These are phyloP conservation scores for Climacium dendroides DNA, from an alignment of 225 moss, liverwort and hornwort species.

Conservation along the genomic window DNA sequence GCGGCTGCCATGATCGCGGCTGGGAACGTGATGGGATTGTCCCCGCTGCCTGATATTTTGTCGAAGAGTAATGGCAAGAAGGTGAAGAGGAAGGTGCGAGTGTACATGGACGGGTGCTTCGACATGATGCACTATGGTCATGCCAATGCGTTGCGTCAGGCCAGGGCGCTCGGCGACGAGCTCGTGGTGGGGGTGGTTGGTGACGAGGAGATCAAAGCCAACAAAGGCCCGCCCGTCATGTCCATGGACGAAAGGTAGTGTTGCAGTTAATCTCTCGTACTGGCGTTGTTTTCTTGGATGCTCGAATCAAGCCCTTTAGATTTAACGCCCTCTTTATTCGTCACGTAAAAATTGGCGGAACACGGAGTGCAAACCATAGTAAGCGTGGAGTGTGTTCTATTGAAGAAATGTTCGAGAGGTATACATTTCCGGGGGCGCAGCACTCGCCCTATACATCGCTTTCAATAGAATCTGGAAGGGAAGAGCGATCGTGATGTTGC, in stretches of 20 bases:
- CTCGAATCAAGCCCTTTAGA: not conserved
- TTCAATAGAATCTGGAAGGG: not conserved
- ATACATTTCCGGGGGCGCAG: no score
- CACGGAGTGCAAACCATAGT: not conserved
- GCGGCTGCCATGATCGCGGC: conserved; percentile 23
- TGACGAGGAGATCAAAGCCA: conserved; percentile 91
- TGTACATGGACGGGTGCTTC: conserved; percentile 98
- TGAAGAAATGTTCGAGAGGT: not conserved
- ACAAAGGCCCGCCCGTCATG: conserved; percentile 98
- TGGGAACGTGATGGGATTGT: conserved; percentile 20
- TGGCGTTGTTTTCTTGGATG: not conserved
- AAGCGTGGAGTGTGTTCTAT: not conserved
- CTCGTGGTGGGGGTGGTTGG: conserved; percentile 87
- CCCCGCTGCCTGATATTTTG: conserved; percentile 38
- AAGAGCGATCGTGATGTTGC: not conserved
- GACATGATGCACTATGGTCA: conserved; percentile 99
- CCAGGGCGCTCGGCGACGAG: conserved; percentile 84
- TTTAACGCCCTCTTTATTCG: not conserved
- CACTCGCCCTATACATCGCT: not conserved
- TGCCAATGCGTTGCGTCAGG: conserved; percentile 93
- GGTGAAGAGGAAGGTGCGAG: conserved; percentile 80
- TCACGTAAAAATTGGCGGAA: not conserved
- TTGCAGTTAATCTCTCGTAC: not conserved
- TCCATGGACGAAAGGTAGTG: conserved; percentile 92
- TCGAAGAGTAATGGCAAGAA: not conserved